Base-by-base conservation (phyloP, 2,329 filamentous ascomycete genomes). In the Aspergillus nomiae region DNA sequence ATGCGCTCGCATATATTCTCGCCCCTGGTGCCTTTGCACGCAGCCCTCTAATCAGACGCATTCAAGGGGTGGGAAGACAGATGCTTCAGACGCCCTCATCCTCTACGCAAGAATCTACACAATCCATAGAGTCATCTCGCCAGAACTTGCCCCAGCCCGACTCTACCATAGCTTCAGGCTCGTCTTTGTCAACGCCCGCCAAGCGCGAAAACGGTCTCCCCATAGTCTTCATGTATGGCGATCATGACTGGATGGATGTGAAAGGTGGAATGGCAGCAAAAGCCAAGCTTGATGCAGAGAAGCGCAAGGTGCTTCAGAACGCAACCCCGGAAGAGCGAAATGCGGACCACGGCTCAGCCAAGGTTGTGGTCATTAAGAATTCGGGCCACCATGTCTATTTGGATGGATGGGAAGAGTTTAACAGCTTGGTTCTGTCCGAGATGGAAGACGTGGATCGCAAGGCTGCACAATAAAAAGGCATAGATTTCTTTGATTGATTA, bases 201-300 rank as follows among this genome's bases (percentile, higher is more conserved):
- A 69, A 71, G 26, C 77, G 82, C 11, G 87, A 88, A 69, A 90
- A 85, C 0, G 93, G 94, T 1, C 83, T 93, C 56, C 94, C 95
- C 0, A 83, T 98, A 36, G 86, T 98, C 10, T 87, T 99, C 75
- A 94, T 98, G 91, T 99, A 99, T 74, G 95, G 95, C 66, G 94
- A 98, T 71, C 89, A 95, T 73, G 95, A 99, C 82, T 99, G 95
- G 95, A 99, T 99, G 95, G 95, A 99, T 69, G 89, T 95, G 10
- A 88, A 88, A 0, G 95, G 94, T 32, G 95, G 95, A 0, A 87
- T 89, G 54, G 92, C 91, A 0, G 89, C 94, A 0, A 87, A 91
- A 73, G 87, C 94, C 78, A 93, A 90, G 76, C 85, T 98, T 14
- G 89, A 92, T 64, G 84, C 89, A 62, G 88, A 90, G 66, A 86